Evolutionary conservation across 306 rosid genomes (phyloP).

Genomic region (Prinsepia uniflora): DNA sequence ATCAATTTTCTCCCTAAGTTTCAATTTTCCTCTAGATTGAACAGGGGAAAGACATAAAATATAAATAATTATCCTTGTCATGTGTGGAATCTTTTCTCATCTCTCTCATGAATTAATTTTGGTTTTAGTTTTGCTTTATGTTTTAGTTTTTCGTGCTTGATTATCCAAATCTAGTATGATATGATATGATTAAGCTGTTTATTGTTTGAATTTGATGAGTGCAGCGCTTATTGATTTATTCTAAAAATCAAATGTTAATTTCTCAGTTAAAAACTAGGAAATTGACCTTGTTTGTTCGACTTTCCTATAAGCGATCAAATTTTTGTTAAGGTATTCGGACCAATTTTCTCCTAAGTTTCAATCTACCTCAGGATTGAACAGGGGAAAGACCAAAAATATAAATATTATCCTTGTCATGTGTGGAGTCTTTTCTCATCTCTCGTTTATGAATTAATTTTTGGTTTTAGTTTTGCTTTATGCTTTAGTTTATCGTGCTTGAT

Average conservation of each 20-base stretch:
- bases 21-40: not conserved
- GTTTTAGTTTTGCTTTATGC: constrained; percentile 1
- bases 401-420: not conserved
- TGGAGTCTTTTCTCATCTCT: not conserved
- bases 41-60: constrained; percentile 2
- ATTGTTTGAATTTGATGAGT: constrained; percentile 28
- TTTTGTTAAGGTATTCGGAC: constrained; percentile 17
- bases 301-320: constrained; percentile 33
- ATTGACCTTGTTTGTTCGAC: constrained; percentile 26
- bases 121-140: constrained; percentile 1
- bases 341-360: constrained; percentile 14
- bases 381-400: constrained; percentile 2
- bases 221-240: constrained; percentile 12
- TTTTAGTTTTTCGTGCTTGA: constrained; percentile 27
- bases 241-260: constrained; percentile 12
- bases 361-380: not conserved
- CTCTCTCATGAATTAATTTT: not conserved
- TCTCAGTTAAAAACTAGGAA: constrained; percentile 21
- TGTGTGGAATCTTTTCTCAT: not conserved
- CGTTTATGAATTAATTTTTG: not conserved
- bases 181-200: constrained; percentile 32
- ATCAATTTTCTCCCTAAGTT: constrained; percentile 15
- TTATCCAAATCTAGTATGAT: constrained; percentile 20
- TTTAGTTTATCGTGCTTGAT: constrained; percentile 34
- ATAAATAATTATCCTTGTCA: not conserved